Evolutionary conservation across 1,139 yeast genomes (phyloP).

Genomic region (Geotrichum candidum): DNA sequence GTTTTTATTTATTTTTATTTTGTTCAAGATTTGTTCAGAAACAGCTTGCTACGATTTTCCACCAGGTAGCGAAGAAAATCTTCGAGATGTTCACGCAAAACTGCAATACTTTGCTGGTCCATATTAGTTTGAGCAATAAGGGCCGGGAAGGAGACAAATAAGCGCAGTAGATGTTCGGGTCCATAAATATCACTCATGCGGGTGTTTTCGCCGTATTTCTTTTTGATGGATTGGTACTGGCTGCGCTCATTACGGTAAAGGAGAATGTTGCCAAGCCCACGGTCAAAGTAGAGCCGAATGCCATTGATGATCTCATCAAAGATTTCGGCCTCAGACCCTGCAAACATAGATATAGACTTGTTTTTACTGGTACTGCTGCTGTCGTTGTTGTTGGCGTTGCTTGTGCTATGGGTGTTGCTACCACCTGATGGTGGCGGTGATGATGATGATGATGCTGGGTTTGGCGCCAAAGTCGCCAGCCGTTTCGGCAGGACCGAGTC

Average conservation of each 20-base stretch:
- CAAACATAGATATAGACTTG: background rate
- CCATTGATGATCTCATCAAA: slow-evolving; percentile 66
- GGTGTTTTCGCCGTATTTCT: slow-evolving; percentile 35
- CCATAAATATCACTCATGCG: slow-evolving; percentile 58
- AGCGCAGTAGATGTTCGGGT: slow-evolving; percentile 50
- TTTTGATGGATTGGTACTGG: slow-evolving; percentile 59
- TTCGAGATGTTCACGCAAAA: slow-evolving; percentile 50
- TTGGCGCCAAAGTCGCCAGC: background rate
- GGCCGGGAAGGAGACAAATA: background rate
- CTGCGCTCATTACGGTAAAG: slow-evolving; percentile 80
- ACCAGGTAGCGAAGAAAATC: slow-evolving; percentile 47
- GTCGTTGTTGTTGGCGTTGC: background rate
- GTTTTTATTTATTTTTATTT: background rate
- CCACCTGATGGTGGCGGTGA: background rate
- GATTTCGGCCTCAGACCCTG: slow-evolving; percentile 44
- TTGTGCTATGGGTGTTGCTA: background rate
- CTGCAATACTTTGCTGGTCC: slow-evolving; percentile 69
- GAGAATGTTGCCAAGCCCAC: slow-evolving; percentile 62
- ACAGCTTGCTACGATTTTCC: slow-evolving; percentile 44
- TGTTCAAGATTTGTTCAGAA: slow-evolving; percentile 31
- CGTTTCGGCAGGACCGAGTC: background rate
- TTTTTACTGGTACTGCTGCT: background rate
- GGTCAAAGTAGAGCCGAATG: slow-evolving; percentile 68
- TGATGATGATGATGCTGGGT: background rate
- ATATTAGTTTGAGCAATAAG: slow-evolving; percentile 63